Evolutionary conservation across 2,329 filamentous ascomycete genomes (phyloP), one percentile per base, ranked within the genome.

Genomic region (Apiospora hydei): DNA sequence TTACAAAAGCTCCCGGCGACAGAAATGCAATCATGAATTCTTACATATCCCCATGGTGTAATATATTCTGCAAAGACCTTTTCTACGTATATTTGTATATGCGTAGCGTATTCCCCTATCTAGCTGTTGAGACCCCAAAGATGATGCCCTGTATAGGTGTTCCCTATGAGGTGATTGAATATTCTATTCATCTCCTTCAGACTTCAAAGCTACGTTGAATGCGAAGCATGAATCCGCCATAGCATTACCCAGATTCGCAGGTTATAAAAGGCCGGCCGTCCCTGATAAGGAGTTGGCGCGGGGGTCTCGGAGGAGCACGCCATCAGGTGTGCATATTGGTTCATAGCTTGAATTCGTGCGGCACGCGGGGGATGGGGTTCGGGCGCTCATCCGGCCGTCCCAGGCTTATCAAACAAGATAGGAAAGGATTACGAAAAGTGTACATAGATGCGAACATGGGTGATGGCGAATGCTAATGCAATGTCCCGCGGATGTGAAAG

Each of bases 391-490:
- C 11, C 49, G 24, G 26, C 10, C 34, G 4, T n/a, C 2, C 10
- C 10, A n/a, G 18, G 57, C 57, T 41, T 41, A 64, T 64, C 34
- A 64, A 41, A 18, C 57, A 64, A n/a, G 10, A n/a, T 10, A 41
- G 13, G 8, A 24, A 13, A 30, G 2, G 44, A 2, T 21, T 14
- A 38, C 0, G 5, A n/a, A n/a, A n/a, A 38, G 30, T 10, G 3
- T 41, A 13, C 57, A 64, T 34, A 18, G 3, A 38, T 34, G 16
- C 18, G 3, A 41, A 6, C 57, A 64, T 64, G 57, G 57, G 57
- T 3, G 18, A 64, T 64, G 57, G 57, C 57, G 57, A 64, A 64
- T 64, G 6, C 34, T 64, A 34, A 41, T 64, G 57, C 57, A 64
- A 64, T 41, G 14, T 41, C 8, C 10, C 57, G 18, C 18, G 34